Percentiles rank a stretch among this genome's conserved stretches.
These are phyloP conservation scores for Scopulariopsis brevicaulis DNA, from an alignment of 2,329 filamentous ascomycete species.

Conservation along the genomic window DNA sequence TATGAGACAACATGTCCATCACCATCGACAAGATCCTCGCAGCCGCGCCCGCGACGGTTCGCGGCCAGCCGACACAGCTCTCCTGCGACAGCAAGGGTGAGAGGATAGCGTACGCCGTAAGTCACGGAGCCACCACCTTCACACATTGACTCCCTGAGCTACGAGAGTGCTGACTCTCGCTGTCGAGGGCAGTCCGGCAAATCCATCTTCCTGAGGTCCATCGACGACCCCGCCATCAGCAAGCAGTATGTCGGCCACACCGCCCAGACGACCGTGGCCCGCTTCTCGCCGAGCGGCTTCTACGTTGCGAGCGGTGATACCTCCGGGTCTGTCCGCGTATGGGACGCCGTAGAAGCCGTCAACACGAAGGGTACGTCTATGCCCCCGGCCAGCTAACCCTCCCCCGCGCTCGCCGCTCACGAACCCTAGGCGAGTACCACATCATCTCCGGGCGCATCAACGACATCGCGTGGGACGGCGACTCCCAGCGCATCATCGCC, in stretches of 20 bases:
- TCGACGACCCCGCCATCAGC: constrained; percentile 74
- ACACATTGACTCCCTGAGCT: neutral
- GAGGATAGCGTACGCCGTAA: constrained; percentile 82
- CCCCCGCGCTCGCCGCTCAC: neutral
- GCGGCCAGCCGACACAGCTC: constrained; percentile 81
- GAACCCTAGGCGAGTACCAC: constrained; percentile 59
- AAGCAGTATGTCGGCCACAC: constrained; percentile 93
- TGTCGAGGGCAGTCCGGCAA: constrained; percentile 62
- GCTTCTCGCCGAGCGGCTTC: constrained; percentile 88
- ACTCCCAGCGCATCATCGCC: constrained; percentile 91
- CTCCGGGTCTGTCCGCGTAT: constrained; percentile 75
- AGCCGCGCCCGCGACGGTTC: constrained; percentile 68
- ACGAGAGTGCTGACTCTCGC: neutral
- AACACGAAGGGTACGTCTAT: constrained; percentile 57
- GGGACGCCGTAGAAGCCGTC: constrained; percentile 78
- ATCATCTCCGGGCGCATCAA: constrained; percentile 94
- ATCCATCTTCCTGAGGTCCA: constrained; percentile 89
- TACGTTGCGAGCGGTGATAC: constrained; percentile 89
- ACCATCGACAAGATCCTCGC: constrained; percentile 64
- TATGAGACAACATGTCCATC: constrained; percentile 30
- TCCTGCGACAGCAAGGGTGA: constrained; percentile 83
- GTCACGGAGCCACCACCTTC: constrained; percentile 16
- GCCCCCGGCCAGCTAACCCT: neutral
- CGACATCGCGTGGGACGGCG: constrained; percentile 94
- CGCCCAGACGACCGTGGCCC: constrained; percentile 77